Percentiles rank a stretch among this genome's conserved stretches.
Evolutionary conservation across 306 rosid species (phyloP).

Genomic region (Begonia loranthoides): DNA sequence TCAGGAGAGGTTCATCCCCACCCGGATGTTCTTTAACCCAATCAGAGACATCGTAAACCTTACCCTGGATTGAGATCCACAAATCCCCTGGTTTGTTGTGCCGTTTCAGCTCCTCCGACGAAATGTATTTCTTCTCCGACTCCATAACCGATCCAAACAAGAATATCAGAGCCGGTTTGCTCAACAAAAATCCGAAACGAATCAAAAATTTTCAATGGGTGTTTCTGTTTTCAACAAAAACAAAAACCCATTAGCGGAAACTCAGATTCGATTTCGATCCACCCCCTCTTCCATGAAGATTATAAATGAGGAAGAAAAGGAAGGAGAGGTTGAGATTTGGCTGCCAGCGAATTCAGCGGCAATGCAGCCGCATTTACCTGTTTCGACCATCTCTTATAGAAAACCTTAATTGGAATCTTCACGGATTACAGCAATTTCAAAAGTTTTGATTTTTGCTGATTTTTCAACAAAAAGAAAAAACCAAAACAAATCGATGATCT

Average conservation of each 20-base stretch:
- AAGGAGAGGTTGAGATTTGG: background rate
- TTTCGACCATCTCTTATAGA: too few relatives aligned
- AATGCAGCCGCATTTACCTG: background rate
- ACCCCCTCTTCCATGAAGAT: background rate
- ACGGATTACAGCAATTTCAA: too few relatives aligned
- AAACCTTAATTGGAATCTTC: too few relatives aligned
- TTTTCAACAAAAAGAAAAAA: too few relatives aligned
- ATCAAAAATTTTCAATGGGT: background rate
- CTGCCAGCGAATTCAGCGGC: background rate
- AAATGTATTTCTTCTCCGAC: constrained; percentile 17
- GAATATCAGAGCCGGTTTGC: too few relatives aligned
- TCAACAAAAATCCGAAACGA: background rate
- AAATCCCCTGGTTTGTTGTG: constrained; percentile 22
- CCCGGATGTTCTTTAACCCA: constrained; percentile 28
- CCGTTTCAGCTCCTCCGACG: constrained; percentile 17
- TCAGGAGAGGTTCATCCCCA: constrained; percentile 11
- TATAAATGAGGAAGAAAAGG: background rate
- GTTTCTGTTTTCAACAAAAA: background rate
- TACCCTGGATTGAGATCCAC: constrained; percentile 30
- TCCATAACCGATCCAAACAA: constrained; percentile 7
- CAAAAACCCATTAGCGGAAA: background rate
- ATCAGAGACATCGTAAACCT: constrained; percentile 22
- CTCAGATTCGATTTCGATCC: background rate
- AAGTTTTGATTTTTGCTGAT: too few relatives aligned
- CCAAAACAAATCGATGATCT: too few relatives aligned